Base-by-base conservation (phyloP, 805 yeast genomes). In the Metschnikowia dekortorum region DNA sequence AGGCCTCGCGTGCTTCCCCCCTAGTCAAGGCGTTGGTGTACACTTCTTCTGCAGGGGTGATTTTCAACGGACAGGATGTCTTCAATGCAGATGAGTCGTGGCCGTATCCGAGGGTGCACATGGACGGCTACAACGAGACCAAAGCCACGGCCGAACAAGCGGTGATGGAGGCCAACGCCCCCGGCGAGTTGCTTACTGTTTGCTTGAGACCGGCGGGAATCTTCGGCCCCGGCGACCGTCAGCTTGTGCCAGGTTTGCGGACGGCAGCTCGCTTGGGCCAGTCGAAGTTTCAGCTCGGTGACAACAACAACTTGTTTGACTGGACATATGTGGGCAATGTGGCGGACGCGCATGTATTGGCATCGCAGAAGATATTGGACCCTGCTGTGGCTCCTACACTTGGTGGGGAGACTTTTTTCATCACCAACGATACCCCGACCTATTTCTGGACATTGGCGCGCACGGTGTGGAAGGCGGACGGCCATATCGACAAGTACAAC, bases 301-400 rank as follows among this genome's bases (percentile, higher is more conserved):
- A 89, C 65, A 94, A 94, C 70, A 83, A 87, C 66, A 94, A 94
- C 64, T 70, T 94, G 49, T 94, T 92, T 61, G 99, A 94, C 66
- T 91, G 96, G 88, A 89, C 98, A 0, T 94, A 90, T 63, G 98
- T 86, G n/a, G 98, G 97, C 10, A 94, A 94, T 68, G 98, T 95
- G 37, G 98, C 99, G 0, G 95, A 90, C 68, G 85, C 97, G 8
- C 99, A 94, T 66, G 92, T 92, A 8, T 73, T 94, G 46, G 99
- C 98, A 1, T 96, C 97, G 6, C 73, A 86, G 61, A 84, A 84
- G 66, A 66, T 91, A 16, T 67, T 89, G 45, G 73, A 80, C 50
- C 71, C 79, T 6, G 58, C 58, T 6, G 58, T 71, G 13, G 71
- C 78, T 8, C 50, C 60, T 0, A 55, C 61, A 29, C 83, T 92